Percentiles rank a stretch among this genome's conserved stretches.
Conservation (phyloP, 2,329 filamentous ascomycete genomes). For the Tolypocladium endophyticum region DNA sequence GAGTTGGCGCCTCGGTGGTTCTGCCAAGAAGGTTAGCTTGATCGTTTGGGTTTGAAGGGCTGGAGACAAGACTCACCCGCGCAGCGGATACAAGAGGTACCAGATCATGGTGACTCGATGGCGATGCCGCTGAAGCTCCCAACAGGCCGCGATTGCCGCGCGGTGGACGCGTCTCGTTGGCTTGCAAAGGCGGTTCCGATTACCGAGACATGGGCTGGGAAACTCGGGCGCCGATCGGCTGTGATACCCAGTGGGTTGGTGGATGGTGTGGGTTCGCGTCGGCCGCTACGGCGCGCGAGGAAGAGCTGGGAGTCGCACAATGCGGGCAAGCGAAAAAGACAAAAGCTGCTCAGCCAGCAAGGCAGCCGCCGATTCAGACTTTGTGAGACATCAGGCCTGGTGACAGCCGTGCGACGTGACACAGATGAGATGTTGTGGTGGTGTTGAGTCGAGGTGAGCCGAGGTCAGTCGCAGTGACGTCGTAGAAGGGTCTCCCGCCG, state of each 20-base stretch:
- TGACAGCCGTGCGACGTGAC: not conserved
- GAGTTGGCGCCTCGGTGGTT: slow-evolving; percentile 62
- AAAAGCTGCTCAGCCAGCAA: not conserved
- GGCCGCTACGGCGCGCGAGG: not conserved
- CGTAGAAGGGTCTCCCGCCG: not conserved
- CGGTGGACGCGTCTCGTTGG: not conserved
- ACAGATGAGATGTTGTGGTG: not conserved
- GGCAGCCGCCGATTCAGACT: not conserved
- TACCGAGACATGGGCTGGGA: not conserved
- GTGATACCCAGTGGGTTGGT: not conserved
- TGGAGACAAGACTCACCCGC: slow-evolving; percentile 48
- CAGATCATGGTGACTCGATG: slow-evolving; percentile 47
- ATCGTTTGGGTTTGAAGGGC: not conserved
- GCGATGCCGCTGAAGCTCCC: not conserved
- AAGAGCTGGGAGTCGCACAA: not conserved
- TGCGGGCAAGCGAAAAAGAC: not conserved
- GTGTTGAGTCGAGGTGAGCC: not conserved
- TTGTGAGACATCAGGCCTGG: not conserved
- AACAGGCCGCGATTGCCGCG: not conserved
- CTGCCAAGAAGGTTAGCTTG: slow-evolving; percentile 26
- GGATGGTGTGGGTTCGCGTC: not conserved
- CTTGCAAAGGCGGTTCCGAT: not conserved
- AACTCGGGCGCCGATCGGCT: not conserved
- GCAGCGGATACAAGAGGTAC: slow-evolving; percentile 67
- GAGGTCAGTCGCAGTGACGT: not conserved